Percentiles rank a stretch among this genome's conserved stretches.
Evolutionary conservation across 495 filamentous ascomycete genomes (phyloP).

Genomic region (Trichocladium antarcticum): DNA sequence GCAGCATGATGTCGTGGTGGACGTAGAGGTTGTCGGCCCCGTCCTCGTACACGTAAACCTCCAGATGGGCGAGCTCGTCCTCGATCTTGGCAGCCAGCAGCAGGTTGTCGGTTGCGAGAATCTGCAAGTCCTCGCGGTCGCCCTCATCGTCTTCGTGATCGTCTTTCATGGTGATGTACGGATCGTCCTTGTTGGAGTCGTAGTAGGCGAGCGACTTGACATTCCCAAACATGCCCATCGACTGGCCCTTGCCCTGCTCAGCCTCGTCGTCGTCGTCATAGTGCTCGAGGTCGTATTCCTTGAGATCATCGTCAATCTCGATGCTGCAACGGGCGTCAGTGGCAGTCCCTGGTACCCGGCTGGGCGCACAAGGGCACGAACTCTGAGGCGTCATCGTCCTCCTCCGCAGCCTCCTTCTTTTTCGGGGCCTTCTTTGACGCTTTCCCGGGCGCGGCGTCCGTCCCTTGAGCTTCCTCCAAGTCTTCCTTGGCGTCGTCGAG

Average conservation of each 20-base stretch:
- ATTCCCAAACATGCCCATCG: constrained; percentile 89
- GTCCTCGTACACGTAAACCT: constrained; percentile 97
- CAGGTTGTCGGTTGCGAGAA: constrained; percentile 84
- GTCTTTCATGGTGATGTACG: constrained; percentile 82
- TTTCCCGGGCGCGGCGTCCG: constrained; percentile 4
- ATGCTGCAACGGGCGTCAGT: constrained; percentile 21
- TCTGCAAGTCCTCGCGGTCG: constrained; percentile 88
- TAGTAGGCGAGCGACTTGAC: constrained; percentile 88
- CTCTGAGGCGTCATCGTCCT: constrained; percentile 25
- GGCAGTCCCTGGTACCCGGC: background rate
- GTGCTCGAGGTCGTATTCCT: constrained; percentile 90
- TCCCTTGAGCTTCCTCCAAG: constrained; percentile 51
- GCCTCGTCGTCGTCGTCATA: constrained; percentile 73
- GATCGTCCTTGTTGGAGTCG: constrained; percentile 82
- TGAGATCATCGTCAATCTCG: constrained; percentile 63
- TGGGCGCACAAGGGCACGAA: constrained; percentile 13
- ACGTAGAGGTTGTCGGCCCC: constrained; percentile 90
- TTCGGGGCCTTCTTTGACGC: background rate
- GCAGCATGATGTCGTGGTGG: constrained; percentile 99
- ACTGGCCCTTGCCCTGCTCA: constrained; percentile 46
- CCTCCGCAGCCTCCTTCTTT: constrained; percentile 15
- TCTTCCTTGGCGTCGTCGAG: constrained; percentile 87
- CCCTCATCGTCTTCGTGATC: constrained; percentile 60
- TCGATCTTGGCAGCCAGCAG: constrained; percentile 86
- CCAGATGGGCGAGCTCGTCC: constrained; percentile 91